Evolutionary conservation across 139 green algal species (phyloP), one percentile per base, ranked within the genome.

Genomic region (Pseudopediastrum boryanum): DNA sequence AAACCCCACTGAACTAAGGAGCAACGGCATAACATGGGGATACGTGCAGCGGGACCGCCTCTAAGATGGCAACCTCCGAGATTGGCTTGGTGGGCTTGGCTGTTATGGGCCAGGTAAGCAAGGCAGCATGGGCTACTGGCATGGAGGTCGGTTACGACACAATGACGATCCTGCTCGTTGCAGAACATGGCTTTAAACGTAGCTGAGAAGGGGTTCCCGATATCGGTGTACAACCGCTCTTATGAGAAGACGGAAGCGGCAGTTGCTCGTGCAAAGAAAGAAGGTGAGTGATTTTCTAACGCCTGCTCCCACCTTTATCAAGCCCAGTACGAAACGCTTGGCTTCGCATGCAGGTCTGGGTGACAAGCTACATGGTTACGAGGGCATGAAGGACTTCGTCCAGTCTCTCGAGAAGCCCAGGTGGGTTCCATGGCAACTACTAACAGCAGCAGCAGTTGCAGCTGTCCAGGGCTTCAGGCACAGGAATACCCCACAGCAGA

Each of bases 121-220:
- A 25, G 25, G 70, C 39, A 59, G 72, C 42, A 54, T 41, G 72
- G 12, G 25, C 25, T 61, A 39, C 52, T 46, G 8, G 23, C 31
- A 35, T n/a, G 35, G 7, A 16, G 31, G 48, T n/a, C 36, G 31
- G 39, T 51, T 12, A n/a, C 31, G n/a, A 23, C 39, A 67, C 44
- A 33, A 48, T 52, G 23, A 43, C 66, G 42, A 27, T 25, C 42
- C 27, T 4, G 3, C 16, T n/a, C 12, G 13, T 8, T 62, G 87
- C 95, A 99, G 93, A 99, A 99, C 77, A 85, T 99, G 66, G 96
- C 97, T 1, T 91, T 99, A 7, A 99, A 99, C 86, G 88, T 99
- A 31, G 97, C 97, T 0, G 93, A 98, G 58, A 99, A 99, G 85
- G 97, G 97, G 2, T 99, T 99, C 84, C 69, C 78, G 12, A 99